Evolutionary conservation across 2,329 filamentous ascomycete genomes (phyloP).

Genomic region (Cephalotrichum gorgonifer): DNA sequence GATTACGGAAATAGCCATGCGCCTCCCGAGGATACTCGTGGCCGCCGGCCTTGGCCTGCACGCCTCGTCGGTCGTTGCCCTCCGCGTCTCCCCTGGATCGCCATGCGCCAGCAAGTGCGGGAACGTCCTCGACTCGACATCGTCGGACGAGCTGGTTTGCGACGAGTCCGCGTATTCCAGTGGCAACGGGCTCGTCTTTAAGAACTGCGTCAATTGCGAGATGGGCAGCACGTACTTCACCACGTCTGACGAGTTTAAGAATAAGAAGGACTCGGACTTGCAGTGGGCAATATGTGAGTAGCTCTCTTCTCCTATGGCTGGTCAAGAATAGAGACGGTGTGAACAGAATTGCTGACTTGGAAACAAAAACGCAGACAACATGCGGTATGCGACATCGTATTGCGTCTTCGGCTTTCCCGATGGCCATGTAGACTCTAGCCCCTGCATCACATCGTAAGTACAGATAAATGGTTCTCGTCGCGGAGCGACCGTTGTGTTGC

Average conservation of each 20-base stretch:
- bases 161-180: conserved; percentile 25
- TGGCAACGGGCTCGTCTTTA: conserved; percentile 35
- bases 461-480: not conserved
- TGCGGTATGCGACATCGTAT: conserved; percentile 43
- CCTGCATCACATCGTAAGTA: conserved; percentile 41
- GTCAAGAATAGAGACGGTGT: not conserved
- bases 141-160: conserved; percentile 37
- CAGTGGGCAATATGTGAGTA: conserved; percentile 45
- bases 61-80: conserved; percentile 7
- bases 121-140: conserved; percentile 38
- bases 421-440: conserved; percentile 26
- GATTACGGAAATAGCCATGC: not conserved
- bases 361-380: conserved; percentile 35
- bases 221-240: conserved; percentile 34
- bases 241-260: conserved; percentile 8
- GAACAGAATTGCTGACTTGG: not conserved
- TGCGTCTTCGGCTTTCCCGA: conserved; percentile 43
- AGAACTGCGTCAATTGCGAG: conserved; percentile 42
- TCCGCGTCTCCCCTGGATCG: conserved; percentile 36
- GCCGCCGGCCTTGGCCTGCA: not conserved
- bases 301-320: not conserved
- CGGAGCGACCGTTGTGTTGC: conserved; percentile 1
- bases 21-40: not conserved
- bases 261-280: conserved; percentile 35
- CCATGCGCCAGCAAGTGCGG: conserved; percentile 41